Evolutionary conservation across 1,284 basidiomycete species (phyloP), one percentile per base, ranked within the genome.

Genomic region (Ceratobasidium sp.): DNA sequence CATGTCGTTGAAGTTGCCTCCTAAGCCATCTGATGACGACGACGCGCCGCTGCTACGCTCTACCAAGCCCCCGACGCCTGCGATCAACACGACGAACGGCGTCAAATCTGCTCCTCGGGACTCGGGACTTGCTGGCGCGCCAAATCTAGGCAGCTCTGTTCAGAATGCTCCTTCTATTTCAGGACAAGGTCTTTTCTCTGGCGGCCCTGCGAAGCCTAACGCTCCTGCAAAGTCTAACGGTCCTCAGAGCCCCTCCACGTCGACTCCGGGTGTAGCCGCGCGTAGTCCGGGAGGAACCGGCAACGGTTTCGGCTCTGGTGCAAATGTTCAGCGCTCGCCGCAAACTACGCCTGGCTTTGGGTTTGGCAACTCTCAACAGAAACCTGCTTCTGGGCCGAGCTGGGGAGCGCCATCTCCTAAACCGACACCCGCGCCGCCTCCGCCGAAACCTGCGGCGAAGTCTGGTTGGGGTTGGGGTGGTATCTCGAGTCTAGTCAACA

Each of bases 1-100:
- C 54, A 32, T 13, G 16, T 35, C 61, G 26, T 47, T 23, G 43
- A 2, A 23, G 28, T 64, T 50, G 21, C 21, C 30, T 43, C 49
- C 49, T 21, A 52, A 23, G 49, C 49, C 49, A 11, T 57, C 26
- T 18, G 61, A 64, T 38, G 61, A 64, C 61, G 61, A 64, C 21
- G 44, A 64, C 28, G 44, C 43, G 5, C 61, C 61, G 7, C 61
- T 64, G 14, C 26, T 30, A 5, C 5, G 9, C 21, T 11, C 35
- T 9, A 21, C 54, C 46, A 13, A 23, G n/a, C 43, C 41, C 21
- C 23, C 23, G 30, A 50, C 28, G 44, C 21, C 61, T 4, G 38
- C 57, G 30, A 59, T 59, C 38, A 23, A 64, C 21, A 64, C 61
- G 50, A 54, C n/a, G n/a, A n/a, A n/a, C 8, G 9, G 26, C 35